Percentiles rank a stretch among this genome's conserved stretches.
Conservation (phyloP, 441 rosid species). For the Erysimum cheiri region DNA sequence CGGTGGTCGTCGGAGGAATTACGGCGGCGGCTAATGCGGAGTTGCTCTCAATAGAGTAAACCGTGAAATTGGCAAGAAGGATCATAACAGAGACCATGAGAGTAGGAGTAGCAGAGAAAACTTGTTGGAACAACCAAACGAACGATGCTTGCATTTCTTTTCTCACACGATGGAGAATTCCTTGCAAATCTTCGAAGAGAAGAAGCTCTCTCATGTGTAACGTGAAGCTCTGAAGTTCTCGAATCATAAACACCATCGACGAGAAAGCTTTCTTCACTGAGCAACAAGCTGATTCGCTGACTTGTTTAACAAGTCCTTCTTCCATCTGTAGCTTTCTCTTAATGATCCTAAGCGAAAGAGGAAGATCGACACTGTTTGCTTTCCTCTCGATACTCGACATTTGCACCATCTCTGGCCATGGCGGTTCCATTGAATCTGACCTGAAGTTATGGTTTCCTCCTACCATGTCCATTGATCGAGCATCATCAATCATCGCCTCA, state of each 20-base stretch:
- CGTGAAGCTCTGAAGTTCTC: constrained; percentile 76
- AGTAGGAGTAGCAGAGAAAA: constrained; percentile 88
- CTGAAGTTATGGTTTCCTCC: neutral
- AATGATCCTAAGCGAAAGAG: constrained; percentile 78
- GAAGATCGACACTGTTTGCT: constrained; percentile 85
- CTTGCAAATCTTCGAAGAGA: constrained; percentile 72
- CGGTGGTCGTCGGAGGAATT: constrained; percentile 32
- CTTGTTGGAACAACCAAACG: constrained; percentile 93
- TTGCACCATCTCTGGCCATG: constrained; percentile 60
- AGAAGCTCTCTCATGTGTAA: constrained; percentile 79
- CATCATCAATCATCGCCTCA: neutral
- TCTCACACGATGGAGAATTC: constrained; percentile 68
- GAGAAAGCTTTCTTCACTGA: constrained; percentile 86
- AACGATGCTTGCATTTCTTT: constrained; percentile 84
- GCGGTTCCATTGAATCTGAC: constrained; percentile 43
- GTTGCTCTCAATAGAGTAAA: constrained; percentile 67
- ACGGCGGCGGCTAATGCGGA: constrained; percentile 54
- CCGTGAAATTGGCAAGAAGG: constrained; percentile 78
- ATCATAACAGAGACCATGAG: constrained; percentile 93
- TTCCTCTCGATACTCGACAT: constrained; percentile 73
- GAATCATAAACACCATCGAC: constrained; percentile 88
- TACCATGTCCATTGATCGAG: constrained; percentile 11
- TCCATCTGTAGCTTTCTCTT: constrained; percentile 77
- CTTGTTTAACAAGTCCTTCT: constrained; percentile 60
- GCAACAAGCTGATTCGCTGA: constrained; percentile 69